Evolutionary conservation across 2,329 filamentous ascomycete genomes (phyloP), one percentile per base, ranked within the genome.

Genomic region (Furcasterigmium furcatum): DNA sequence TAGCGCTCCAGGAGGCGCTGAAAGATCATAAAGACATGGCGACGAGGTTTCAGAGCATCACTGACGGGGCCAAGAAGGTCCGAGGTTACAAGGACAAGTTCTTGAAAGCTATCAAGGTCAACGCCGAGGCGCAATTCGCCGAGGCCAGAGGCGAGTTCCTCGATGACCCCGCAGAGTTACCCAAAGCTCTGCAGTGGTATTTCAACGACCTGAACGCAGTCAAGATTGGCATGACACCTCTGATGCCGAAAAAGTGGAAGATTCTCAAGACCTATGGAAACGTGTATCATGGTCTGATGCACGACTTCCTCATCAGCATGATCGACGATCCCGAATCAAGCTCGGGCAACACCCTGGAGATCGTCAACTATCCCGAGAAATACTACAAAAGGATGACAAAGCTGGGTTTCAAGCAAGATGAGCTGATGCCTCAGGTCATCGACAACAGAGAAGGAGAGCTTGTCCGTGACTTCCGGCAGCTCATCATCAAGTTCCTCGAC

Each of bases 81-180:
- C 85, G 92, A 52, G 94, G 92, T 4, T 99, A 99, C 73, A 99
- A 97, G 71, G 88, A 95, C 57, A 96, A 96, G 63, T 96, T 97
- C 63, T 67, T 96, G 32, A 78, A 88, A 58, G 85, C 87, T 32
- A 90, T 96, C 59, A 80, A 84, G 57, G 73, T 84, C 47, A 84
- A 82, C 51, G 88, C 85, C 7, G 78, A 87, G 59, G 79, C 78
- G 38, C 87, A 92, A 58, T 90, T 96, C 56, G 81, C 83, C 12
- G 75, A 82, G 48, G 79, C 83, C 34, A 81, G 84, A 47, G 80
- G 87, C 44, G 79, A 84, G 39, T 97, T 99, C 64, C 70, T 92
- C 44, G 87, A 86, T 30, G 90, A 97, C 59, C 88, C 94, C 0
- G 79, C 85, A 41, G 83, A 81, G 57, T 75, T 99, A 39, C 88